Base-by-base conservation (phyloP, 345 rosid species). In the Viola odorata region DNA sequence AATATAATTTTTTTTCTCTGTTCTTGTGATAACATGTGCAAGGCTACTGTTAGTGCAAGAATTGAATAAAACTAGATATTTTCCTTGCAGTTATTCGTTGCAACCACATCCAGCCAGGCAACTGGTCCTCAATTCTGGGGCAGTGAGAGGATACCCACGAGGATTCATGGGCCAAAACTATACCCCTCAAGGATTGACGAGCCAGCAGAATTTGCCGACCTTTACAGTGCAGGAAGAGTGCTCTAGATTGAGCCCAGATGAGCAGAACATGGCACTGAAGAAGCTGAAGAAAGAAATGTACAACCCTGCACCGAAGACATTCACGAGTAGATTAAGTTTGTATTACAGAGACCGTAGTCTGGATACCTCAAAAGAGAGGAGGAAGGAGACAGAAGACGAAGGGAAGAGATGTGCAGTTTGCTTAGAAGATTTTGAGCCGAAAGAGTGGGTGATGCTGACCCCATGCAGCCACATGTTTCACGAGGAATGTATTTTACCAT, bases 391-490 rank as follows among this genome's bases (percentile, higher is more conserved):
- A 11, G 81, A 85, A 12, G 88, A 86, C 4, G 90, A 81, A 4
- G 81, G 70, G 0, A 83, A 81, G 75, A 73, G 81, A 36, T 87
- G 98, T 52, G 74, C 80, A 0, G 72, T 91, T 68, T 89, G 98
- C 73, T 78, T 91, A 68, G 98, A 91, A 55, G 95, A 91, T 68
- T 91, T 91, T 37, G 86, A 81, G 73, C 73, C 86, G 0, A 71
- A 63, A 58, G 86, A 89, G 69, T 64, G 57, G 55, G 95, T 89
- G 53, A 81, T 73, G 86, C 14, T 83, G 8, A 89, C 96, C 41
- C 95, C 92, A 4, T 89, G 98, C 58, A 70, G 81, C 49, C 98
- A 91, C 12, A 87, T 89, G 95, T 91, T 87, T 66, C 98, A 91
- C 7, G 89, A 87, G 55, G 88, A 81, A 3, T 89, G 96, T 57